A percentile compares a stretch with the other conserved stretches of the same genome.
Conservation (phyloP, 2,329 filamentous ascomycete genomes). For the Ilyonectria sp. region DNA sequence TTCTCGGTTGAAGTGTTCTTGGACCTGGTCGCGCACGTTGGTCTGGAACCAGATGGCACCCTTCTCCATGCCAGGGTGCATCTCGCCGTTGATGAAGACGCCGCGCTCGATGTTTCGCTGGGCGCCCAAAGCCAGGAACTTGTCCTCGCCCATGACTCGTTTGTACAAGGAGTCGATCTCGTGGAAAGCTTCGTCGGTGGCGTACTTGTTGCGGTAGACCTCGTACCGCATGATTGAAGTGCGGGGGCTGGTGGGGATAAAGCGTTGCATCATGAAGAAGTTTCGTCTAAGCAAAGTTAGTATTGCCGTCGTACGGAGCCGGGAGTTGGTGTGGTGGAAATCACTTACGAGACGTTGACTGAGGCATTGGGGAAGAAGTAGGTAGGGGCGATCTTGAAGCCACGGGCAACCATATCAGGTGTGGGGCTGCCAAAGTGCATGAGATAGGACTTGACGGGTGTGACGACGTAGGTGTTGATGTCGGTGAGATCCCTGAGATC, state of each 20-base stretch:
- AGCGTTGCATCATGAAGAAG: conserved; percentile 75
- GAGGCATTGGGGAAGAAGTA: conserved; percentile 67
- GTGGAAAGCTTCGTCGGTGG: conserved; percentile 62
- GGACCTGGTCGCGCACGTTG: conserved; percentile 18
- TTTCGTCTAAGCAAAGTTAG: conserved; percentile 58
- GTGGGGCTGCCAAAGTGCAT: conserved; percentile 29
- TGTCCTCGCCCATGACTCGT: conserved; percentile 67
- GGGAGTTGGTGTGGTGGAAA: background rate
- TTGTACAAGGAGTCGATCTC: conserved; percentile 65
- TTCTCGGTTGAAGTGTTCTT: conserved; percentile 17
- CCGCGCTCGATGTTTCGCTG: conserved; percentile 66
- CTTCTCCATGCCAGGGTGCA: conserved; percentile 67
- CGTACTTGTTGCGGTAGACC: conserved; percentile 64
- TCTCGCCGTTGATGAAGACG: conserved; percentile 65
- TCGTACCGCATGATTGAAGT: conserved; percentile 71
- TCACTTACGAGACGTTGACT: conserved; percentile 62
- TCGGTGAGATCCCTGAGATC: conserved; percentile 70
- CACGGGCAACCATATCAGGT: conserved; percentile 18
- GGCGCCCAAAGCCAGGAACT: conserved; percentile 63
- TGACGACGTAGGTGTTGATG: conserved; percentile 66
- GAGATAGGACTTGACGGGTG: conserved; percentile 24
- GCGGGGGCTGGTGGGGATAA: conserved; percentile 67
- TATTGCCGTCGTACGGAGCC: background rate
- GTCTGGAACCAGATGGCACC: conserved; percentile 42
- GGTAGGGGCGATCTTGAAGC: conserved; percentile 48